Base-by-base conservation (phyloP, 176 grass and related monocot species). In the bread wheat (Triticum aestivum) region DNA sequence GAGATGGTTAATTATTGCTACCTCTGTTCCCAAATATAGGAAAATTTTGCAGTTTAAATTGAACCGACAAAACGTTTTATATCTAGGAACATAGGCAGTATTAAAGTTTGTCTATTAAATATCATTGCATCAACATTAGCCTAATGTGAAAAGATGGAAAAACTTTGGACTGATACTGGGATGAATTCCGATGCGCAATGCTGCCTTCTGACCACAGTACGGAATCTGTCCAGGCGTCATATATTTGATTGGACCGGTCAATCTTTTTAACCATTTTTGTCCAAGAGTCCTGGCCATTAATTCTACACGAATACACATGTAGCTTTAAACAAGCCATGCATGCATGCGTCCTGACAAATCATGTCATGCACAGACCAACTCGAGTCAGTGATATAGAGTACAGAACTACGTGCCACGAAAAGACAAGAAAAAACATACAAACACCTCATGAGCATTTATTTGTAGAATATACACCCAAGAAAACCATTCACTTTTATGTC, bases 331-430 rank as follows among this genome's bases (percentile, higher is more conserved):
- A 11, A 42, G 65, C 74, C 64, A 63, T 75, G 72, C 75, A 63
- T 75, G 42, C 42, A 45, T 45, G 72, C 73, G 47, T 29, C 6
- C 69, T 79, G 75, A 84, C 23, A 70, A 63, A 70, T 88, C 66
- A 89, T 73, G 81, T 89, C 87, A 79, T 88, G 80, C 72, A 68
- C 86, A 62, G 75, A 15, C 73, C 73, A 71, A 27, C 51, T 79
- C 39, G 13, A 75, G 78, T 74, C 78, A 87, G 73, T 83, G 73
- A 70, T 37, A 30, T 13, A 39, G 1, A 42, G 9, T 10, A 41
- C 76, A 21, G 72, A 73, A 74, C 56, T 41, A 32, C 18, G 5
- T 69, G 61, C 10, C 62, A 78, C 51, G 65, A 72, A 84, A 79
- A 84, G 87, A 88, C 37, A 49, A 77, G 35, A 83, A 59, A 59